Conservation (phyloP, 768 basidiomycete genomes). For the Astraeus odoratus region DNA sequence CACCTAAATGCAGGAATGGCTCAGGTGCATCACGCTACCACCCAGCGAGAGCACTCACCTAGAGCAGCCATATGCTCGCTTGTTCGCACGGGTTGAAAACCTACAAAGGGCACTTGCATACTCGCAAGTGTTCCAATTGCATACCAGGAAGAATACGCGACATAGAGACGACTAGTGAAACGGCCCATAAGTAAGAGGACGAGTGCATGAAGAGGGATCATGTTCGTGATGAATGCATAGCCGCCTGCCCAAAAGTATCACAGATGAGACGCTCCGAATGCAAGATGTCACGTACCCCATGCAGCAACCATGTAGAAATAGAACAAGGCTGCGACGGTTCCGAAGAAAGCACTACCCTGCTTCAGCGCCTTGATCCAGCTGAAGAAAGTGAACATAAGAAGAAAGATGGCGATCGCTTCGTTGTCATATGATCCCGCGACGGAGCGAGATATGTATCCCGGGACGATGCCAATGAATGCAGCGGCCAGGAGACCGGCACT, state of each 20-base stretch:
- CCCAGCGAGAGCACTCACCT: constrained; percentile 39
- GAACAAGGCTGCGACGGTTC: constrained; percentile 86
- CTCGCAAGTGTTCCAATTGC: constrained; percentile 94
- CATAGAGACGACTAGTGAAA: constrained; percentile 86
- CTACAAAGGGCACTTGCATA: constrained; percentile 99
- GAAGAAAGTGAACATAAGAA: constrained; percentile 99
- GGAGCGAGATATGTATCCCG: constrained; percentile 97
- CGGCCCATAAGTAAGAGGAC: constrained; percentile 95
- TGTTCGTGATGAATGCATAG: constrained; percentile 99
- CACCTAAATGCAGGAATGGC: constrained; percentile 42
- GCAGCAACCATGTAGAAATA: constrained; percentile 99
- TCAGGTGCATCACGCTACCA: constrained; percentile 6
- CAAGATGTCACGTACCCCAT: constrained; percentile 62
- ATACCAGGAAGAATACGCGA: constrained; percentile 96
- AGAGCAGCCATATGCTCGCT: constrained; percentile 99
- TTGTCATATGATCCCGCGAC: constrained; percentile 99
- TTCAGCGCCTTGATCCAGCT: constrained; percentile 96
- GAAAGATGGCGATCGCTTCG: constrained; percentile 98
- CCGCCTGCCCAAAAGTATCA: constrained; percentile 49
- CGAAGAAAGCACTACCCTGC: constrained; percentile 86
- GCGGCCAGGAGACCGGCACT: constrained; percentile 96
- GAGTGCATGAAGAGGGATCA: constrained; percentile 97
- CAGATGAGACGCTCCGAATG: constrained; percentile 7
- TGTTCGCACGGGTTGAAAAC: constrained; percentile 95
- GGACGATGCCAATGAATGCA: constrained; percentile 95